Conservation (phyloP, 148 eudicot species). For the Rhododendron henanense region DNA sequence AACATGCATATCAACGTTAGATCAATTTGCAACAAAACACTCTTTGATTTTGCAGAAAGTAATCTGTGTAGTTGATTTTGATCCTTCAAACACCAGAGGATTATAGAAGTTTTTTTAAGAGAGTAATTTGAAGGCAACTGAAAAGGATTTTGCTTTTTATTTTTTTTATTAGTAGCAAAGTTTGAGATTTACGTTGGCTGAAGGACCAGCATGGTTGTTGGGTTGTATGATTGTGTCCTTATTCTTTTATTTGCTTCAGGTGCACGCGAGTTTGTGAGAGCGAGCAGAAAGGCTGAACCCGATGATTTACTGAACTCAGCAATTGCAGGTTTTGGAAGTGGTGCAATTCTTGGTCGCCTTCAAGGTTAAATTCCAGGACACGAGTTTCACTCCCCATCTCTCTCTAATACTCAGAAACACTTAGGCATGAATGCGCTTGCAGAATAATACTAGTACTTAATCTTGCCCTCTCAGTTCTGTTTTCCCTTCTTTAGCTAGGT, state of each 20-base stretch:
- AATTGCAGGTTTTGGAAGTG: slow-evolving; percentile 74
- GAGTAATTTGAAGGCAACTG: background rate
- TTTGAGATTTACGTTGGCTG: background rate
- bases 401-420: background rate
- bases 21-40: background rate
- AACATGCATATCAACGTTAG: background rate
- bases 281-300: slow-evolving; percentile 49
- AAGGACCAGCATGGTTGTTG: background rate
- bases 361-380: slow-evolving; percentile 47
- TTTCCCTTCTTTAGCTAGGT: background rate
- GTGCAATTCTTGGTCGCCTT: slow-evolving; percentile 87
- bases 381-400: background rate
- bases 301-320: slow-evolving; percentile 74
- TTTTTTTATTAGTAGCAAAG: background rate
- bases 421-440: background rate
- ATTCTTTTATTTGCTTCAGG: slow-evolving; percentile 33
- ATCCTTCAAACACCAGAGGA: background rate
- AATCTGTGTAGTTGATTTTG: background rate
- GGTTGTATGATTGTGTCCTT: background rate
- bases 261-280: slow-evolving; percentile 78
- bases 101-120: background rate
- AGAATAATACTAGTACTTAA: background rate
- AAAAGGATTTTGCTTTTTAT: background rate
- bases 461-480: background rate
- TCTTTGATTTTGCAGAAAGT: background rate